Conservation (phyloP, 1,139 yeast genomes). For the Candida sp. region DNA sequence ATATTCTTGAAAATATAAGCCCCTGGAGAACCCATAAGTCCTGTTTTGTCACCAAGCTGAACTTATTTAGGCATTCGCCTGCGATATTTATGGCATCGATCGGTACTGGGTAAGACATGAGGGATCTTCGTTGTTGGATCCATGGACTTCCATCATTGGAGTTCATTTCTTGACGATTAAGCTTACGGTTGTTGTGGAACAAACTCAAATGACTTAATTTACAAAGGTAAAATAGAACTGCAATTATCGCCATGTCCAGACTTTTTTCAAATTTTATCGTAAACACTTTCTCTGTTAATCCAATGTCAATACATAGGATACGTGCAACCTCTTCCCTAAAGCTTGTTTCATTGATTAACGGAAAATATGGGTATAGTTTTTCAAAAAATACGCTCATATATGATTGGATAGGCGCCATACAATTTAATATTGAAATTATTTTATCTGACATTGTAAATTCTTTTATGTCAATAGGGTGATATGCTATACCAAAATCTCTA, state of each 20-base stretch:
- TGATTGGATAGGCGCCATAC: constrained; percentile 6
- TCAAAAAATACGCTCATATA: constrained; percentile 29
- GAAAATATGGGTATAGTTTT: constrained; percentile 41
- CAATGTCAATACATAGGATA: constrained; percentile 9
- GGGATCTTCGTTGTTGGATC: constrained; percentile 7
- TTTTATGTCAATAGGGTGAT: constrained; percentile 1
- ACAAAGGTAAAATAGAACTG: constrained; percentile 20
- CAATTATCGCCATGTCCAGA: constrained; percentile 24
- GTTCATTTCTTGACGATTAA: constrained; percentile 6
- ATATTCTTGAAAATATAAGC: constrained; percentile 25
- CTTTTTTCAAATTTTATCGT: constrained; percentile 19
- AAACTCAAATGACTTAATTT: constrained; percentile 24
- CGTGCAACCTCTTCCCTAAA: constrained; percentile 17
- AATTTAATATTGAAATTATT: constrained; percentile 3
- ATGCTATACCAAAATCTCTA: constrained; percentile 6
- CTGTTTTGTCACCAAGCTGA: constrained; percentile 34
- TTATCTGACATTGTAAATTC: constrained; percentile 5
- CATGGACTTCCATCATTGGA: constrained; percentile 4
- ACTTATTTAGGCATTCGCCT: constrained; percentile 31
- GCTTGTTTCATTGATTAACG: constrained; percentile 40
- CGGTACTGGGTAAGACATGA: constrained; percentile 24
- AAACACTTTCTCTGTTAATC: constrained; percentile 12
- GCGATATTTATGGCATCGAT: constrained; percentile 28
- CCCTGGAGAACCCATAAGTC: constrained; percentile 48
- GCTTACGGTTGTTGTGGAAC: constrained; percentile 17